Evolutionary conservation across 106 monocot species (phyloP), one percentile per base, ranked within the genome.

Genomic region (Cymbidium sinense): DNA sequence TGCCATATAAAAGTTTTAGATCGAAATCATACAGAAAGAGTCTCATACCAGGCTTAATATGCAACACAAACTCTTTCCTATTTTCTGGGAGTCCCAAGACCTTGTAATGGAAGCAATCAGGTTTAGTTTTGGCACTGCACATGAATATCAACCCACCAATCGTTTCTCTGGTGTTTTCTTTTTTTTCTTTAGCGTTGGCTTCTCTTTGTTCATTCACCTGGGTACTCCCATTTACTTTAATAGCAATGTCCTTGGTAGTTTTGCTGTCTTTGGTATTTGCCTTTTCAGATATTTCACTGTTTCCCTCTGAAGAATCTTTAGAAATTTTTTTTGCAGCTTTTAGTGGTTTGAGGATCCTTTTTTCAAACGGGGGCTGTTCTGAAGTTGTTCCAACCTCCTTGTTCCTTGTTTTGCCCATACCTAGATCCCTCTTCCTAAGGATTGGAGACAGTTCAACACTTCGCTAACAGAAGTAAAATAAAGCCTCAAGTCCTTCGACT

Each of bases 21-120:
- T 84, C 77, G n/a, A 80, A 84, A 76, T 87, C 84, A 76, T 81
- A 87, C 34, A 87, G 78, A 50, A 84, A 87, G 11, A 87, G 84
- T 15, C 61, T 87, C 25, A 78, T 34, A 34, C 79, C 78, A 18
- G 75, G 81, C 64, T 72, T 84, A 76, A 87, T 76, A 4, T 43
- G 74, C 44, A 36, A 8, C 15, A 87, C 86, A 75, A 78, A 77
- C 27, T 87, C 83, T 75, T 75, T 80, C 61, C 71, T 87, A 55
- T 75, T 64, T n/a, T 75, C 50, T 51, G 83, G 86, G 44, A 81
- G 83, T 12, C 86, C 86, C 77, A 87, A 80, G 69, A 84, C 78
- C 81, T 78, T 84, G 75, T 81, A 76, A 17, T 31, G 77, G 76
- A 78, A 84, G 70, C 79, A 87, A 73, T 87, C 87, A 30, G 78